Percentiles rank a stretch among this genome's conserved stretches.
phyloP scores from a whole-genome alignment of 148 eudicot species.

The Cornus florida region DNA sequence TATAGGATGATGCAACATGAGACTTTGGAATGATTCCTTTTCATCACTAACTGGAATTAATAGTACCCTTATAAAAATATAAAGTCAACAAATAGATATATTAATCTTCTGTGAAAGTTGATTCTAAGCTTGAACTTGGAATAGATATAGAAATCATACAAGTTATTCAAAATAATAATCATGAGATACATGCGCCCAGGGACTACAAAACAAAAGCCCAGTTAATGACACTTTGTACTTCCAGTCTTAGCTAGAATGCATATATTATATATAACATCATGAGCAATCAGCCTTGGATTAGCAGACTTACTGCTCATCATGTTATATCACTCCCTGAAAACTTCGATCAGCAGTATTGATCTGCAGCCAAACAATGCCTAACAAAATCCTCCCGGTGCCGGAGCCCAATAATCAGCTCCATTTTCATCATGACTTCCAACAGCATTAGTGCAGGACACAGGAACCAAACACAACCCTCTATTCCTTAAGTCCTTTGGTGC shows the following conservation, averaged over 20 bases:
- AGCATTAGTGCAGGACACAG: slow-evolving; percentile 57
- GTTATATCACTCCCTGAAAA: slow-evolving; percentile 31
- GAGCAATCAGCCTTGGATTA: slow-evolving; percentile 44
- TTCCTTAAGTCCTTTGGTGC: slow-evolving; percentile 58
- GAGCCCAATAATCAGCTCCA: slow-evolving; percentile 83
- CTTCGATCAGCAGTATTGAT: neutral
- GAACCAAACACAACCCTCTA: slow-evolving; percentile 79
- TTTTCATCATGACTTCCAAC: slow-evolving; percentile 56
- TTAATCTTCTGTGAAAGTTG: no score
- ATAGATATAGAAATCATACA: neutral
- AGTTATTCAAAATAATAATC: neutral
- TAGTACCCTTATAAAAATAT: no score
- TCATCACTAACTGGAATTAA: no score
- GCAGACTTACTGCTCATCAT: slow-evolving; percentile 50
- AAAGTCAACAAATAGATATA: no score
- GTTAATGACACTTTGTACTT: neutral
- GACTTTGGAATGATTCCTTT: no score
- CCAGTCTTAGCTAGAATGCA: neutral
- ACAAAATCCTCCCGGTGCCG: slow-evolving; percentile 55
- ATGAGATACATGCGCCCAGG: neutral
- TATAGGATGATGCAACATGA: no score
- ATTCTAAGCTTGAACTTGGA: no score
- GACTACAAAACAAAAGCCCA: neutral
- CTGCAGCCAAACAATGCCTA: neutral
- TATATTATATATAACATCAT: slow-evolving; percentile 32